Base-by-base conservation (phyloP, 345 rosid species). In the Moringa oleifera region DNA sequence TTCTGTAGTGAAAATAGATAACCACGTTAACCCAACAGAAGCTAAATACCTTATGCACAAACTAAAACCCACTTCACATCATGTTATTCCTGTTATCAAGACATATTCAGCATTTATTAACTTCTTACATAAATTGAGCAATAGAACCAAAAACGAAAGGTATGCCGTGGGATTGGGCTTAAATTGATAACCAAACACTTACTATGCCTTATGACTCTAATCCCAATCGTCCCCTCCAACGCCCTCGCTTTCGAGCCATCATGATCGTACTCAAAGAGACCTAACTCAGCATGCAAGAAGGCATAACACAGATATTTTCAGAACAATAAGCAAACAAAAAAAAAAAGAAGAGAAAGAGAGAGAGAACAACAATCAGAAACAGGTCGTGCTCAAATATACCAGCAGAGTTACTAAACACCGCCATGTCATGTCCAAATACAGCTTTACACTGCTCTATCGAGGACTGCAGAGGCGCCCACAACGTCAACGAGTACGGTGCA, bases 351-450 rank as follows among this genome's bases (percentile, higher is more conserved):
- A n/a, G n/a, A n/a, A n/a, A n/a, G n/a, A n/a, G n/a, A n/a, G n/a
- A n/a, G n/a, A 23, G 45, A 50, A 50, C 9, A 63, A 22, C 20
- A 51, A 37, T 60, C 10, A 16, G 33, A 55, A 51, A 60, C 7
- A 7, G 11, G 25, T 50, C 23, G 57, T 21, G 25, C 65, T 23
- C 51, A 52, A 72, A 57, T 18, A 67, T 79, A 95, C 99, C 99
- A 55, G 97, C 91, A 18, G 99, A 95, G 67, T 95, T 95, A 63
- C 99, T 95, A 61, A 94, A 87, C 20, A 89, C 93, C 0, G 96
- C 93, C 23, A 94, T 77, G 65, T 91, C 83, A 22, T 80, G 81
- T 13, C 96, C 99, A 49, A 94, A 94, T 19, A 81, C 88, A 9
- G 87, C 81, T 74, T 89, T 91, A 68, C 99, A 95, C 66, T 45